Base-by-base conservation (phyloP, 176 grass and related monocot species). In the Tillandsia leiboldiana region DNA sequence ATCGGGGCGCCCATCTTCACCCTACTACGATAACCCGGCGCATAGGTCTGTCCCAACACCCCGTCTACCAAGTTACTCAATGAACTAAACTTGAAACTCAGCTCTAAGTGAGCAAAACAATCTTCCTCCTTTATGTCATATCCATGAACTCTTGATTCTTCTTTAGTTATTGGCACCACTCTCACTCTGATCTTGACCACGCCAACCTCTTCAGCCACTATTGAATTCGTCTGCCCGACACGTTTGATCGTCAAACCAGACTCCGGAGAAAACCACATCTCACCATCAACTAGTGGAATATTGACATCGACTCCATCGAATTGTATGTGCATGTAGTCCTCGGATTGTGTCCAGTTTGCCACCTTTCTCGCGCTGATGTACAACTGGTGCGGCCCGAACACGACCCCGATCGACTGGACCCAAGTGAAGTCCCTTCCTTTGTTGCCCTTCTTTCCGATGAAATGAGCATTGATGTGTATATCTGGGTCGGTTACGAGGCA, bases 11-110 rank as follows among this genome's bases (percentile, higher is more conserved):
- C 79, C 64, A 82, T 82, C 66, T 82, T 82, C 47, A 82, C 79
- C 26, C 56, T 48, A 2, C 66, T 82, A 1, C 3, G 26, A 51
- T 83, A 83, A n/a, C 73, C 73, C 50, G 68, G 73, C 24, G 61
- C 73, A 28, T 83, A 77, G 9, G 73, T 83, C 80, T 83, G 73
- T 14, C 80, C 80, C 57, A 83, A 50, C 24, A 77, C 73, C 49
- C 80, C 80, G 5, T 77, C 51, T 51, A 83, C 73, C 2, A 68
- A 71, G 4, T 73, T 26, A 50, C 49, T 72, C 42, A 71, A 68
- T 8, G 73, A 66, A 59, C 26, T 26, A n/a, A 83, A 77, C 73
- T 83, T 72, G 59, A 77, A 83, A 11, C 73, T 18, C 10, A 83
- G 50, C 67, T 83, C 80, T 2, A 77, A 68, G 27, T 83, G 73